Percentiles rank a stretch among this genome's conserved stretches.
Conservation (phyloP, 2,329 filamentous ascomycete genomes). For the Ilyonectria sp. region DNA sequence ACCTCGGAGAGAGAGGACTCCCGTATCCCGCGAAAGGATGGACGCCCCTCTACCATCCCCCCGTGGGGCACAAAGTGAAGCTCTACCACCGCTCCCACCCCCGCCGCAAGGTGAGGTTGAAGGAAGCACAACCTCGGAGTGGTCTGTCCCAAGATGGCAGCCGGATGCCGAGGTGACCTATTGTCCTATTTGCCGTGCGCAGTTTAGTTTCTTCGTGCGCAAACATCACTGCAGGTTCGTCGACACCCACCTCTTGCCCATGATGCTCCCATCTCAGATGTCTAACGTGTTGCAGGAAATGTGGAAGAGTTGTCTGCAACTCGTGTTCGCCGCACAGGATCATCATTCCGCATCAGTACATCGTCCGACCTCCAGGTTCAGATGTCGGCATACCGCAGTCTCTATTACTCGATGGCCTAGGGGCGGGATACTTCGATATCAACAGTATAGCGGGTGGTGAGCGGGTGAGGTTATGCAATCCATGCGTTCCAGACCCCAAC, state of each 20-base stretch:
- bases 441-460: slow-evolving; percentile 68
- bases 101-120: slow-evolving; percentile 13
- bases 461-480: slow-evolving; percentile 73
- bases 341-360: slow-evolving; percentile 93
- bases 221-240: slow-evolving; percentile 92
- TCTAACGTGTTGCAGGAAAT: slow-evolving; percentile 74
- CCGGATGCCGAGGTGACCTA: slow-evolving; percentile 85
- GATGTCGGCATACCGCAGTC: slow-evolving; percentile 57
- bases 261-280: background rate
- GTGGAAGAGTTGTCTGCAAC: slow-evolving; percentile 91
- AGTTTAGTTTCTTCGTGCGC: slow-evolving; percentile 88
- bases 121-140: slow-evolving; percentile 52
- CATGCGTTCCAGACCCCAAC: slow-evolving; percentile 74
- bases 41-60: slow-evolving; percentile 46
- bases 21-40: slow-evolving; percentile 47
- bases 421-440: slow-evolving; percentile 59
- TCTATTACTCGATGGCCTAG: slow-evolving; percentile 57
- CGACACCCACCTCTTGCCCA: background rate
- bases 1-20: slow-evolving; percentile 36
- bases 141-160: slow-evolving; percentile 85
- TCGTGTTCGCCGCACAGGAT: slow-evolving; percentile 94
- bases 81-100: slow-evolving; percentile 40
- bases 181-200: slow-evolving; percentile 86
- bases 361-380: slow-evolving; percentile 80
- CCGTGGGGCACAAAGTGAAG: slow-evolving; percentile 29